These are phyloP conservation scores for Solanum rostratum DNA, from an alignment of 257 asterid species.

Conservation along the genomic window DNA sequence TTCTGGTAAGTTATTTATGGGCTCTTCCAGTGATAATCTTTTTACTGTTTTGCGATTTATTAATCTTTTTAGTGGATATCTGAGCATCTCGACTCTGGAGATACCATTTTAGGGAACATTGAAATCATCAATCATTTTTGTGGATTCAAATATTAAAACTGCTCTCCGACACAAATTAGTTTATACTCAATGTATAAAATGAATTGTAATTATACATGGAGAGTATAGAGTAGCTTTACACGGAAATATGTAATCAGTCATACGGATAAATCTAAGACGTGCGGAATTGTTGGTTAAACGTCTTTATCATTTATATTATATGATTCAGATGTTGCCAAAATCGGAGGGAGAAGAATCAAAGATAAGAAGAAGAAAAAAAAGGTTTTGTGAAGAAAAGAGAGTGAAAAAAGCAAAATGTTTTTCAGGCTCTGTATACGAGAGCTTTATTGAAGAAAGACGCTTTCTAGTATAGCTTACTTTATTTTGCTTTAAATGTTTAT, in stretches of 20 bases:
- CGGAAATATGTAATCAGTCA: not conserved
- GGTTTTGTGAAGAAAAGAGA: not conserved
- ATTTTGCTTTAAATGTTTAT: not conserved
- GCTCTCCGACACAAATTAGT: not conserved
- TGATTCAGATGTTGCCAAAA: not conserved
- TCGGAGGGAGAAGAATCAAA: not conserved
- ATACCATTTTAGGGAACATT: not conserved
- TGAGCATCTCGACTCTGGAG: not conserved
- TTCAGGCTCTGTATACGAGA: not conserved
- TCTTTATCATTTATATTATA: not conserved
- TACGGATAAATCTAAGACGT: not conserved
- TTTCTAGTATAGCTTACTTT: not conserved
- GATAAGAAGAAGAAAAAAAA: too few species aligned
- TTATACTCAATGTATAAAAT: not conserved
- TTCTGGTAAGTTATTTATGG: not conserved
- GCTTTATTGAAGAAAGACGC: not conserved
- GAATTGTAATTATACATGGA: not conserved
- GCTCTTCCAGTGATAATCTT: not conserved
- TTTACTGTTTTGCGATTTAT: not conserved
- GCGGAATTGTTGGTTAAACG: not conserved
- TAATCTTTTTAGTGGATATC: not conserved
- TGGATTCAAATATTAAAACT: not conserved
- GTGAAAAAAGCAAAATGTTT: not conserved
- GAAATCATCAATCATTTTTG: not conserved
- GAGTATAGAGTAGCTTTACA: not conserved